A percentile compares a stretch with the other conserved stretches of the same genome.
These are phyloP conservation scores for Volvariella surrecta DNA, from an alignment of 1,284 basidiomycete genomes.

Conservation along the genomic window DNA sequence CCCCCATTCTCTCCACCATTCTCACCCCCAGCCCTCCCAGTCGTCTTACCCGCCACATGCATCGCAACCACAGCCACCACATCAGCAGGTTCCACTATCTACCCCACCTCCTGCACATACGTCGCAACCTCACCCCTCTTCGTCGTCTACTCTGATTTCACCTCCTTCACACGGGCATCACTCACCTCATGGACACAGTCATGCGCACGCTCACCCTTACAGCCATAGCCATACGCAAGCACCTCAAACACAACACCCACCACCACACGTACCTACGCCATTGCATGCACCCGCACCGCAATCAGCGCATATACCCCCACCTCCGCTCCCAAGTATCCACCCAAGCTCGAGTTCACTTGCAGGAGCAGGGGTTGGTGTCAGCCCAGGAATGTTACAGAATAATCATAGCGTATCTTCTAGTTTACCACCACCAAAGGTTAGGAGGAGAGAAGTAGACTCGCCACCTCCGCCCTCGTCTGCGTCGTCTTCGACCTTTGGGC, in stretches of 20 bases:
- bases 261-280: slow-evolving; percentile 11
- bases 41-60: slow-evolving; percentile 15
- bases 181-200: slow-evolving; percentile 3
- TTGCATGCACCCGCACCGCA: not conserved
- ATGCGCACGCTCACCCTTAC: not conserved
- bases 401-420: too few species aligned
- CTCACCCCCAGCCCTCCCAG: slow-evolving; percentile 6
- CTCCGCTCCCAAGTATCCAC: too few species aligned
- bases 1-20: too few species aligned
- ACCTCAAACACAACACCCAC: slow-evolving; percentile 10
- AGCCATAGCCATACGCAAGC: slow-evolving; percentile 4
- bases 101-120: slow-evolving; percentile 15
- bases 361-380: too few species aligned
- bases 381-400: slow-evolving; percentile 12
- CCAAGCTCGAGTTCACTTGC: too few species aligned
- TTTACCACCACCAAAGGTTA: too few species aligned
- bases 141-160: slow-evolving; percentile 16
- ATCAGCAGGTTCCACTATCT: slow-evolving; percentile 10
- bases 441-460: too few species aligned
- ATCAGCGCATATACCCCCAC: too few species aligned
- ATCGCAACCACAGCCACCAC: slow-evolving; percentile 11
- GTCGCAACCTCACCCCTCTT: slow-evolving; percentile 16
- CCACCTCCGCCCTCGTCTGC: too few species aligned
- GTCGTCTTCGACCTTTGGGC: too few species aligned
- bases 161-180: not conserved